Evolutionary conservation across 257 asterid species (phyloP).

Genomic region (Scutellaria galericulata): DNA sequence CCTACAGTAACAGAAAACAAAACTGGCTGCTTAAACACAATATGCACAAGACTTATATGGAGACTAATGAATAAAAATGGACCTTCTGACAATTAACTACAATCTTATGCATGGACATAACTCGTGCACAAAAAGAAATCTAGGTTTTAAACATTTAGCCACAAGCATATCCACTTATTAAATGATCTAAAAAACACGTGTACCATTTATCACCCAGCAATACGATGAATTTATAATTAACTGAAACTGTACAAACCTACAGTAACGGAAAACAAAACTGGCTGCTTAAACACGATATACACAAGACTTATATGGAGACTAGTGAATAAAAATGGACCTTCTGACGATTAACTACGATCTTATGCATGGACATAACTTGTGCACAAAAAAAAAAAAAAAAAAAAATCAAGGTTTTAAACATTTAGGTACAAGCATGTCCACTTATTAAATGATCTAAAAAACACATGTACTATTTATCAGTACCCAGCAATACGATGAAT

Average conservation of each 20-base stretch:
- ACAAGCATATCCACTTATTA: not conserved
- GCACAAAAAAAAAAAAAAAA: not conserved
- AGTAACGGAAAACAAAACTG: slow-evolving; percentile 12
- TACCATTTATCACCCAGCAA: not conserved
- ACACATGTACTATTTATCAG: slow-evolving; percentile 5
- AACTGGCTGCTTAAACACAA: slow-evolving; percentile 7
- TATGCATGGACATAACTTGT: not conserved
- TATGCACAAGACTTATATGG: not conserved
- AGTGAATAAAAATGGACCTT: not conserved
- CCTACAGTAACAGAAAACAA: slow-evolving; percentile 13
- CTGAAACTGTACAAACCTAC: not conserved
- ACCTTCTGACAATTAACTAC: slow-evolving; percentile 7
- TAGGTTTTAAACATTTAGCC: not conserved
- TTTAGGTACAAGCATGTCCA: not conserved
- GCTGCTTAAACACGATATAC: slow-evolving; percentile 9
- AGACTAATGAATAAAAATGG: not conserved
- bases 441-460: not conserved
- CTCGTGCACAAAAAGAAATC: not conserved
- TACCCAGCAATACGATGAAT: not conserved
- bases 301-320: not conserved
- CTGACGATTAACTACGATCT: slow-evolving; percentile 11
- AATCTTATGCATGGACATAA: slow-evolving; percentile 9
- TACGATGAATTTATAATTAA: not conserved
- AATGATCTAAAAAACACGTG: slow-evolving; percentile 19
- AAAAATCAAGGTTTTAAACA: not conserved